Conservation (phyloP, 2,329 filamentous ascomycete genomes). For the Nemania diffusa region DNA sequence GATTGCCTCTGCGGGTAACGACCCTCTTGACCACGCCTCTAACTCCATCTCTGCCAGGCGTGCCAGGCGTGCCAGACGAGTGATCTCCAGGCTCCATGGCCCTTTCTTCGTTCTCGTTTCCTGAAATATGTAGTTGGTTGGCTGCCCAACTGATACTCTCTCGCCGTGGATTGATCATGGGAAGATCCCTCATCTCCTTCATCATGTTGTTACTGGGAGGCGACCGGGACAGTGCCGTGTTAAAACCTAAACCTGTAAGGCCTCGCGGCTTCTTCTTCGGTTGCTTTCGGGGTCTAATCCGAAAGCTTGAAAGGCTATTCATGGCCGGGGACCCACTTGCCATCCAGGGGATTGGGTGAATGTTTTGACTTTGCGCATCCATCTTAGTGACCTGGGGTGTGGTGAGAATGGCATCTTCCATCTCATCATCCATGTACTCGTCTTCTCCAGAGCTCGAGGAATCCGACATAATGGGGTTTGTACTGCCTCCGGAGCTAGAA, state of each 20-base stretch:
- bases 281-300: slow-evolving; percentile 77
- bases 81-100: slow-evolving; percentile 59
- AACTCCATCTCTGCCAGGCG: slow-evolving; percentile 65
- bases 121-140: slow-evolving; percentile 84
- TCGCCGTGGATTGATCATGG: slow-evolving; percentile 67
- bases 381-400: slow-evolving; percentile 81
- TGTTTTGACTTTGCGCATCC: slow-evolving; percentile 56
- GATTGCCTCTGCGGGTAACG: slow-evolving; percentile 87
- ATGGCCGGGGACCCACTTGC: slow-evolving; percentile 75
- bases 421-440: slow-evolving; percentile 76
- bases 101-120: slow-evolving; percentile 83
- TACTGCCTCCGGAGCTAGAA: slow-evolving; percentile 84
- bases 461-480: slow-evolving; percentile 79
- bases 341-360: slow-evolving; percentile 67
- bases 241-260: slow-evolving; percentile 62
- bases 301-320: slow-evolving; percentile 83
- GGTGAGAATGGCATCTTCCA: slow-evolving; percentile 81
- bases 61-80: slow-evolving; percentile 55
- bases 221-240: slow-evolving; percentile 71
- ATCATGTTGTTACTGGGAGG: slow-evolving; percentile 65
- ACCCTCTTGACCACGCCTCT: slow-evolving; percentile 82
- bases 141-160: slow-evolving; percentile 93
- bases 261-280: slow-evolving; percentile 63
- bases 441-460: slow-evolving; percentile 78
- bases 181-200: slow-evolving; percentile 53